Evolutionary conservation across 2,329 filamentous ascomycete species (phyloP).

Genomic region (Cladosporium sp.): DNA sequence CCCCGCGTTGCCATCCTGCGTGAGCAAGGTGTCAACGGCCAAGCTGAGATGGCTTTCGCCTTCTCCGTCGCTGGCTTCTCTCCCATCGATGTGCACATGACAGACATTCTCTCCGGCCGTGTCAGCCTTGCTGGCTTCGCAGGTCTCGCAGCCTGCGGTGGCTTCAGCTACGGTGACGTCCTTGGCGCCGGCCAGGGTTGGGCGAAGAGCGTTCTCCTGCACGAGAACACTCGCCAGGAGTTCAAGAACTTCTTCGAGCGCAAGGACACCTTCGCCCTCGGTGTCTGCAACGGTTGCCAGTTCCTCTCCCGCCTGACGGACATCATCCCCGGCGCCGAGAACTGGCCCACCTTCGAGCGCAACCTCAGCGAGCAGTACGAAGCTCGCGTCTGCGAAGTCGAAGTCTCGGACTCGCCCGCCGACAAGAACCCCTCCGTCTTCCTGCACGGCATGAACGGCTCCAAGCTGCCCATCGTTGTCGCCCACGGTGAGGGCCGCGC

Average conservation of each 20-base stretch:
- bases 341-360: conserved; percentile 84
- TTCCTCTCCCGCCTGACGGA: conserved; percentile 82
- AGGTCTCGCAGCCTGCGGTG: conserved; percentile 90
- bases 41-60: conserved; percentile 97
- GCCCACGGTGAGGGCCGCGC: conserved; percentile 92
- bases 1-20: conserved; percentile 87
- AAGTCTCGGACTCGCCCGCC: conserved; percentile 62
- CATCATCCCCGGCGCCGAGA: conserved; percentile 77
- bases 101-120: conserved; percentile 76
- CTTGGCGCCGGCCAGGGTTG: conserved; percentile 95
- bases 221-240: conserved; percentile 71
- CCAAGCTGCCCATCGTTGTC: conserved; percentile 78
- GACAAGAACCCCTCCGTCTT: conserved; percentile 68
- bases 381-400: conserved; percentile 81
- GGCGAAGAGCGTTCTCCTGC: conserved; percentile 89
- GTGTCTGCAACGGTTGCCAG: conserved; percentile 97
- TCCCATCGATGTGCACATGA: conserved; percentile 95
- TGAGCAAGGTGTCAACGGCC: conserved; percentile 92
- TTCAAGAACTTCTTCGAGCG: conserved; percentile 86
- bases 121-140: conserved; percentile 80
- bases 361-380: conserved; percentile 90
- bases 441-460: conserved; percentile 82
- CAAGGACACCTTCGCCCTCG: conserved; percentile 85
- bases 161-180: conserved; percentile 92
- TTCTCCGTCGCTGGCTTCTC: conserved; percentile 91